These are phyloP conservation scores for Metschnikowia colocasiae DNA, from an alignment of 805 yeast species.

Conservation along the genomic window DNA sequence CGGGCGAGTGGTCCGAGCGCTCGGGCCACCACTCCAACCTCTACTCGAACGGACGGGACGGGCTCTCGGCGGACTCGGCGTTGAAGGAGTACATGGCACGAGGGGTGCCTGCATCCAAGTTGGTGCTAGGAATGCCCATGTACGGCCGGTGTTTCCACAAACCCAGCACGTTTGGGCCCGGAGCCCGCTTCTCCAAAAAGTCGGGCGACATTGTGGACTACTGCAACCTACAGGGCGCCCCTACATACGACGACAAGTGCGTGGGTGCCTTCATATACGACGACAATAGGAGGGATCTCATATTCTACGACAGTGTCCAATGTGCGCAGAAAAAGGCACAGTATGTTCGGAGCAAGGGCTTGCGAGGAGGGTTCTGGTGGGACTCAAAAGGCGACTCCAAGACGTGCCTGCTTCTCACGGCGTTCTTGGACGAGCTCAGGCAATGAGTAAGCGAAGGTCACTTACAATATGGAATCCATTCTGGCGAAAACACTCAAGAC, in stretches of 20 bases:
- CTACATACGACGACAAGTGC: slow-evolving; percentile 48
- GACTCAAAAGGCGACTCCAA: slow-evolving; percentile 74
- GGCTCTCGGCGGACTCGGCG: slow-evolving; percentile 47
- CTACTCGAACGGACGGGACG: slow-evolving; percentile 43
- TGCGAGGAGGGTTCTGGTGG: slow-evolving; percentile 96
- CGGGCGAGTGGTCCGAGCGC: slow-evolving; percentile 67
- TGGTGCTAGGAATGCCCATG: slow-evolving; percentile 82
- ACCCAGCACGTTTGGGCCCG: slow-evolving; percentile 37
- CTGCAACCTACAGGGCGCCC: slow-evolving; percentile 46
- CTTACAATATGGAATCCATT: slow-evolving; percentile 80
- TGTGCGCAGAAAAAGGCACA: slow-evolving; percentile 56
- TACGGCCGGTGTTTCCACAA: slow-evolving; percentile 56
- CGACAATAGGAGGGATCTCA: slow-evolving; percentile 4
- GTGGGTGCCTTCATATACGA: slow-evolving; percentile 39
- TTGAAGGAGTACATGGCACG: slow-evolving; percentile 39
- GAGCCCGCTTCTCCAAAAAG: slow-evolving; percentile 32
- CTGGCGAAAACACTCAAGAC: slow-evolving; percentile 85
- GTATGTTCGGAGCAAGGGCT: slow-evolving; percentile 43
- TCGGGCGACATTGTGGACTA: slow-evolving; percentile 46
- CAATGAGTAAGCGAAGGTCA: background rate
- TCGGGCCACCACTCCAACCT: slow-evolving; percentile 69
- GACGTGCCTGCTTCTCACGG: slow-evolving; percentile 42
- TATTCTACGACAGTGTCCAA: slow-evolving; percentile 59
- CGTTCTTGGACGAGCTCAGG: slow-evolving; percentile 14
- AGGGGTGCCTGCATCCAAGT: slow-evolving; percentile 47